These are phyloP conservation scores for Telfairia occidentalis DNA, from an alignment of 331 rosid genomes.

Conservation along the genomic window DNA sequence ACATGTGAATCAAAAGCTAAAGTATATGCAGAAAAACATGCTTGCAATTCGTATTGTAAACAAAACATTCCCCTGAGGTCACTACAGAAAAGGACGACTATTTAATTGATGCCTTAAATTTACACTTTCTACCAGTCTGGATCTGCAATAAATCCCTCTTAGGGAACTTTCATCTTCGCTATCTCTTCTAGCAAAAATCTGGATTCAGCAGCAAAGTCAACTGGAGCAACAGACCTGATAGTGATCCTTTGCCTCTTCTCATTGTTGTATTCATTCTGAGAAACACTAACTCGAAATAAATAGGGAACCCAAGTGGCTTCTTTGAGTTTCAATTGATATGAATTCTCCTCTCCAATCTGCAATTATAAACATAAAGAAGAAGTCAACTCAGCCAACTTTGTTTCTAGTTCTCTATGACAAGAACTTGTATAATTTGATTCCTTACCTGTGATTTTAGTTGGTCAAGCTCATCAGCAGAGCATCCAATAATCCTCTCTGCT, in stretches of 20 bases:
- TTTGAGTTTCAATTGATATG: slow-evolving; percentile 47
- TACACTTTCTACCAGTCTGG: background rate
- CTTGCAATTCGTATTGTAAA: background rate
- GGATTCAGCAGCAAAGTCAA: slow-evolving; percentile 79
- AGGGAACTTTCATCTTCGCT: slow-evolving; percentile 46
- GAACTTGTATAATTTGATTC: background rate
- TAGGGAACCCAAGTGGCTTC: slow-evolving; percentile 77
- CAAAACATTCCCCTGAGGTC: background rate
- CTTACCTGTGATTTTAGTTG: slow-evolving; percentile 51
- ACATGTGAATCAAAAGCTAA: background rate
- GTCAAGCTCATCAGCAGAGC: slow-evolving; percentile 79
- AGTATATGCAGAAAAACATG: background rate
- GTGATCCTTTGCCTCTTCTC: slow-evolving; percentile 86
- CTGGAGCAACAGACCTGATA: slow-evolving; percentile 54
- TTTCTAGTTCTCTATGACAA: background rate
- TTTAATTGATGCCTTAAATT: background rate
- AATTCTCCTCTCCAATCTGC: slow-evolving; percentile 51
- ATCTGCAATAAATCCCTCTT: background rate
- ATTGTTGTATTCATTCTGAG: slow-evolving; percentile 62
- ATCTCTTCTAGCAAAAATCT: slow-evolving; percentile 61
- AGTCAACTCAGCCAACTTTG: background rate
- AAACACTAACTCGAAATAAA: slow-evolving; percentile 62
- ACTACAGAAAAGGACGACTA: background rate
- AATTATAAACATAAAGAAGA: background rate
- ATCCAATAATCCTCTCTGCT: slow-evolving; percentile 73